These are phyloP conservation scores for Trichoderma brevicompactum DNA, from an alignment of 2,329 filamentous ascomycete species.

Conservation along the genomic window DNA sequence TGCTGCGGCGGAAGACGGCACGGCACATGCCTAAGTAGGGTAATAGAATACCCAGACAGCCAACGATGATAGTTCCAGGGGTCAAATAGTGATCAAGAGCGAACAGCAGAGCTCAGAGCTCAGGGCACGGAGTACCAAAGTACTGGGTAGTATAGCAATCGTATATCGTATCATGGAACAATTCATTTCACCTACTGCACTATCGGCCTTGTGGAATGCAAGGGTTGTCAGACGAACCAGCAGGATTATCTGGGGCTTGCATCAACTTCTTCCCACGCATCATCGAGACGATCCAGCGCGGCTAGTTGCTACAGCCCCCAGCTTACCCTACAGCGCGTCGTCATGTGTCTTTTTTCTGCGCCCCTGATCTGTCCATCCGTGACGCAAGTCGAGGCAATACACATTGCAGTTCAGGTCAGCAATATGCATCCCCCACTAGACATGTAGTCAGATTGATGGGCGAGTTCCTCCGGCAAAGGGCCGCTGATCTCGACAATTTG, in stretches of 20 bases:
- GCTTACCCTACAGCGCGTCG: constrained; percentile 19
- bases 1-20: background rate
- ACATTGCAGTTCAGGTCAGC: background rate
- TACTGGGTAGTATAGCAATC: too few species aligned
- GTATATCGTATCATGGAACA: too few species aligned
- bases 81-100: background rate
- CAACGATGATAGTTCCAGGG: background rate
- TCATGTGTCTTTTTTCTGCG: background rate
- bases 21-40: background rate
- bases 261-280: background rate
- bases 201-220: background rate
- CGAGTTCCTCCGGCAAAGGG: constrained; percentile 8
- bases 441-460: constrained; percentile 15
- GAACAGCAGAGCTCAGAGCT: background rate
- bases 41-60: too few species aligned
- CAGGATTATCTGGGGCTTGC: constrained; percentile 1
- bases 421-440: background rate
- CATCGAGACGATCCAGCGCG: background rate
- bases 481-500: background rate
- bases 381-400: background rate
- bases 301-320: constrained; percentile 8
- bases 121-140: too few species aligned
- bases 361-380: background rate
- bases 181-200: too few species aligned
- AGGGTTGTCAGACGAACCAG: background rate